Percentiles rank a stretch among this genome's conserved stretches.
phyloP scores from a whole-genome alignment of 2,329 filamentous ascomycete species.

The Aspergillus novoparasiticus region DNA sequence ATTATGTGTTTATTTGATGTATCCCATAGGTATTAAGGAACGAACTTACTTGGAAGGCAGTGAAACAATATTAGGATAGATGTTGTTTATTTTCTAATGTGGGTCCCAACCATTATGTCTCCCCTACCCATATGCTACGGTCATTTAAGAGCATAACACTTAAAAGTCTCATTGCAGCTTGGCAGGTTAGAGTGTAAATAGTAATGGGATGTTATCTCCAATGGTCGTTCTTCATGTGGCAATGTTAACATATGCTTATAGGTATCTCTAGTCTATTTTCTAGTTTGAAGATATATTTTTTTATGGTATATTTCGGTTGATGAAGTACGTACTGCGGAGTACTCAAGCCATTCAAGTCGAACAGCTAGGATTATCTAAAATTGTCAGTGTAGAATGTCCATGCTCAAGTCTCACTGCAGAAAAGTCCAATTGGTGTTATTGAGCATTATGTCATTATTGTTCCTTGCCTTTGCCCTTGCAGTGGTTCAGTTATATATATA shows the following conservation, averaged over 20 bases:
- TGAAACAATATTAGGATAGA: background rate
- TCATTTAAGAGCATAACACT: background rate
- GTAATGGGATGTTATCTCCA: background rate
- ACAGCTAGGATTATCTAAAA: background rate
- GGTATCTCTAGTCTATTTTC: background rate
- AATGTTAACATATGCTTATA: background rate
- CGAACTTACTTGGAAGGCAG: background rate
- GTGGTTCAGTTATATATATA: background rate
- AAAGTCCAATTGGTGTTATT: background rate
- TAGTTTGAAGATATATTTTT: too few species aligned
- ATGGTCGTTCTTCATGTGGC: background rate
- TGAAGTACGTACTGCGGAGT: background rate
- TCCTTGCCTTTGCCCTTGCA: background rate
- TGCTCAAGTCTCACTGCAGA: background rate
- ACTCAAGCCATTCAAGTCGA: background rate
- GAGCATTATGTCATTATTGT: background rate
- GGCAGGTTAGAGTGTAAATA: background rate
- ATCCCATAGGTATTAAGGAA: background rate
- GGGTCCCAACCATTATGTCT: background rate
- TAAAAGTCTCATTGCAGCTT: background rate
- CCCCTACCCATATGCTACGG: background rate
- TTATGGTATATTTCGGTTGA: too few species aligned
- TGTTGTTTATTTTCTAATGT: background rate
- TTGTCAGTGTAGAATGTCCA: background rate
- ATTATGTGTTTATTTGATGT: background rate